phyloP scores from a whole-genome alignment of 2,329 filamentous ascomycete genomes.

The Calonectria leucothoes region DNA sequence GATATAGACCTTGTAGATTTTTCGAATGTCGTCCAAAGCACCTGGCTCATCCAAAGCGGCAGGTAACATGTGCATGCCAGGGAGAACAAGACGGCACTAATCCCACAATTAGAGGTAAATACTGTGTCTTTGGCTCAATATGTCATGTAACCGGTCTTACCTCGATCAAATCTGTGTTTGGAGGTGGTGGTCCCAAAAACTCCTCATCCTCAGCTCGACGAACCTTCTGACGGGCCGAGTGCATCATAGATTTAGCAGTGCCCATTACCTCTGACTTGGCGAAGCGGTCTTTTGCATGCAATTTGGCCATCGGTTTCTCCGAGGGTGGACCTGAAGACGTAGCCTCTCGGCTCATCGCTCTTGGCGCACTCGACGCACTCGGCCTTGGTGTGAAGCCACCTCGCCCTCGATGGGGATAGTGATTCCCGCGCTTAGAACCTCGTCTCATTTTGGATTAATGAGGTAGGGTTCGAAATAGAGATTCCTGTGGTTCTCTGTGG shows the following conservation, averaged over 20 bases:
- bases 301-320: not conserved
- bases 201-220: conserved; percentile 30
- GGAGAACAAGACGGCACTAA: conserved; percentile 42
- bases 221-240: conserved; percentile 29
- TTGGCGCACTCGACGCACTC: not conserved
- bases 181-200: conserved; percentile 41
- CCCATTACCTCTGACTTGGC: conserved; percentile 24
- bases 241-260: conserved; percentile 38
- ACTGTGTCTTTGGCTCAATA: too few relatives aligned
- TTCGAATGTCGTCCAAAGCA: conserved; percentile 44
- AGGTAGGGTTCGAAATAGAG: not conserved
- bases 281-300: conserved; percentile 16
- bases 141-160: conserved; percentile 23
- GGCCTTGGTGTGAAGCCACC: not conserved
- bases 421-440: not conserved
- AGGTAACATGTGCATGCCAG: conserved; percentile 43
- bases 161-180: conserved; percentile 35
- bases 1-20: conserved; percentile 47
- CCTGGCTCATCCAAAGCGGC: conserved; percentile 35
- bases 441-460: not conserved
- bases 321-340: not conserved
- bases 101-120: not conserved
- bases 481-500: too few relatives aligned
- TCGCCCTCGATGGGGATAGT: conserved; percentile 7
- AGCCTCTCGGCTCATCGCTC: not conserved